A percentile compares a stretch with the other conserved stretches of the same genome.
These are phyloP conservation scores for Aspergillus cavernicola DNA, from an alignment of 495 filamentous ascomycete genomes.

Conservation along the genomic window DNA sequence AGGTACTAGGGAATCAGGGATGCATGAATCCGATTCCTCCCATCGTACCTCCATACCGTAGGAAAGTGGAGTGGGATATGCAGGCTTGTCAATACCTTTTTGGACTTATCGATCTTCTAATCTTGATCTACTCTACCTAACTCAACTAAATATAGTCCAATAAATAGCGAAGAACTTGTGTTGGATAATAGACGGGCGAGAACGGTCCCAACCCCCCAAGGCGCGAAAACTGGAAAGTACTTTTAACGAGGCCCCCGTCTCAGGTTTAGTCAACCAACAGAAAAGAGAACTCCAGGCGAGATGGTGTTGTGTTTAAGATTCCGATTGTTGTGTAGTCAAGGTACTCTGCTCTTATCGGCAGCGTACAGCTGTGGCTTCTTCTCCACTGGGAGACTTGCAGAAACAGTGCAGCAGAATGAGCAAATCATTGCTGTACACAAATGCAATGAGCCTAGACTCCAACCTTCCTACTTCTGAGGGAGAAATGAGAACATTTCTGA, in stretches of 20 bases:
- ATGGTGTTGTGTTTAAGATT: neutral
- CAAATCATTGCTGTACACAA: constrained; percentile 43
- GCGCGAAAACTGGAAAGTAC: no score
- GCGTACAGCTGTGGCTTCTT: constrained; percentile 9
- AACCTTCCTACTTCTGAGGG: no score
- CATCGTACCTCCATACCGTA: neutral
- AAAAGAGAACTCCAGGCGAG: neutral
- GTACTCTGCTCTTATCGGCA: constrained; percentile 21
- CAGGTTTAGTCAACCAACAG: neutral
- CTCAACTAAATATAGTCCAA: no score
- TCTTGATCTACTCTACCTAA: no score
- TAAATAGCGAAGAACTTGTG: no score
- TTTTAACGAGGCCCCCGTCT: no score
- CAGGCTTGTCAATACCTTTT: constrained; percentile 16
- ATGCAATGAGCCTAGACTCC: constrained; percentile 14
- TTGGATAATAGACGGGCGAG: no score
- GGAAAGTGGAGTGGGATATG: constrained; percentile 18
- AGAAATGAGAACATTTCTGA: neutral
- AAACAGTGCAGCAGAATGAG: constrained; percentile 25
- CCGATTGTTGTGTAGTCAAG: neutral
- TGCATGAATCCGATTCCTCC: constrained; percentile 7
- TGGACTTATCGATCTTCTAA: no score
- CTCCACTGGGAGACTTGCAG: constrained; percentile 17
- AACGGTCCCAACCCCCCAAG: no score
- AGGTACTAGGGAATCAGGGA: neutral